Conservation (phyloP, 2,329 filamentous ascomycete species). For the Lomentospora prolificans region DNA sequence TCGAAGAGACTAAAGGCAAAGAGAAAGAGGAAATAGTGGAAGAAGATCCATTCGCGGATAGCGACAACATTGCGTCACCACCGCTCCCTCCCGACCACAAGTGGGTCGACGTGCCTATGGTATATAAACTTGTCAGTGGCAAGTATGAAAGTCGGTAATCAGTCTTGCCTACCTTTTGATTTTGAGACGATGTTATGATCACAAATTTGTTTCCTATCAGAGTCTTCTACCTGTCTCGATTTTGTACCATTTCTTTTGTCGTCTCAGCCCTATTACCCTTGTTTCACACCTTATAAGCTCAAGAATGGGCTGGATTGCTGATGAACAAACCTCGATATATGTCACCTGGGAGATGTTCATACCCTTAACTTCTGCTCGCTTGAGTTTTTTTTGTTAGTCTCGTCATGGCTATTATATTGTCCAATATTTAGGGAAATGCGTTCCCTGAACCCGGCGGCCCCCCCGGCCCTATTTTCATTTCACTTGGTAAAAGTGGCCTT, state of each 20-base stretch:
- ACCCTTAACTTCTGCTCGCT: background rate
- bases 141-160: slow-evolving; percentile 50
- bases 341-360: background rate
- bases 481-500: background rate
- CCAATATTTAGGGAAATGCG: background rate
- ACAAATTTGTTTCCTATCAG: background rate
- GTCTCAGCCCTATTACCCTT: background rate
- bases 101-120: slow-evolving; percentile 60
- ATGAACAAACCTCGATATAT: background rate
- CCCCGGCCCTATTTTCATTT: background rate
- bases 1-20: slow-evolving; percentile 41
- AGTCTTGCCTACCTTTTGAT: background rate
- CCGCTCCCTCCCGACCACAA: slow-evolving; percentile 19
- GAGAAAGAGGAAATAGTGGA: slow-evolving; percentile 35
- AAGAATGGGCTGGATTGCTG: background rate
- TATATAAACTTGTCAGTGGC: slow-evolving; percentile 62
- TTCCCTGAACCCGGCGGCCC: background rate
- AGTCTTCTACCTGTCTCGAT: background rate
- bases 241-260: background rate
- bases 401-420: background rate
- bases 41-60: slow-evolving; percentile 57
- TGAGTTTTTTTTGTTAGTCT: background rate
- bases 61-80: slow-evolving; percentile 15
- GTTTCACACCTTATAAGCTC: background rate
- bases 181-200: background rate